Evolutionary conservation across 306 rosid genomes (phyloP), one percentile per base, ranked within the genome.

Genomic region (Vicia sativa): DNA sequence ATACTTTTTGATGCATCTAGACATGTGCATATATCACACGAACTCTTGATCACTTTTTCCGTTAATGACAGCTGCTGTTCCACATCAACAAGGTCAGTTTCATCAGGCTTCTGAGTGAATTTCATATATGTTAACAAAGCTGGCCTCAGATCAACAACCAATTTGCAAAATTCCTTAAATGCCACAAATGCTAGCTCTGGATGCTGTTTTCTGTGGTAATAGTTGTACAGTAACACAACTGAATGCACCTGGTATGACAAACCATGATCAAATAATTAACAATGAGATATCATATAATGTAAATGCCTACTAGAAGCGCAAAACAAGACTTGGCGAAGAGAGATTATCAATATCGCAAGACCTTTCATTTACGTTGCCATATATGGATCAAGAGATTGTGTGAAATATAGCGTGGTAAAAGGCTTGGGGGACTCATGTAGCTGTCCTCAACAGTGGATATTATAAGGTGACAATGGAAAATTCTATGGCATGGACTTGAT

Each of bases 191-290:
- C 81, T 64, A 87, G 84, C 73, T 78, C 73, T n/a, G 86, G 87
- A 41, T 78, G 61, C 50, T 80, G 83, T 71, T 75, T 91, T 70
- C 89, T 74, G 78, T 81, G 82, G 87, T 85, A 91, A 72, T 81
- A 88, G 84, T 91, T 88, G 83, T 88, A 88, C 66, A 91, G 77
- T 35, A 91, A 58, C 83, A 88, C 87, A 38, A 79, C 86, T 7
- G 96, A 88, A 75, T 81, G 91, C 81, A 88, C 81, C 97, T 91
- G 55, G 21, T 49, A 49, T 18, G 28, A 49, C 4, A 49, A 23
- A 18, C 55, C 55, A 1, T 18, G 13, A 18, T 49, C 55, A 18
- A 49, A 13, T 49, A 9, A 18, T 18, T 18, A 49, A 15, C 9
- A 16, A 1, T 18, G 28, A 49, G 26, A 49, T 49, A 49, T 18